Evolutionary conservation across 495 filamentous ascomycete genomes (phyloP).

Genomic region (Clohesyomyces aquaticus): DNA sequence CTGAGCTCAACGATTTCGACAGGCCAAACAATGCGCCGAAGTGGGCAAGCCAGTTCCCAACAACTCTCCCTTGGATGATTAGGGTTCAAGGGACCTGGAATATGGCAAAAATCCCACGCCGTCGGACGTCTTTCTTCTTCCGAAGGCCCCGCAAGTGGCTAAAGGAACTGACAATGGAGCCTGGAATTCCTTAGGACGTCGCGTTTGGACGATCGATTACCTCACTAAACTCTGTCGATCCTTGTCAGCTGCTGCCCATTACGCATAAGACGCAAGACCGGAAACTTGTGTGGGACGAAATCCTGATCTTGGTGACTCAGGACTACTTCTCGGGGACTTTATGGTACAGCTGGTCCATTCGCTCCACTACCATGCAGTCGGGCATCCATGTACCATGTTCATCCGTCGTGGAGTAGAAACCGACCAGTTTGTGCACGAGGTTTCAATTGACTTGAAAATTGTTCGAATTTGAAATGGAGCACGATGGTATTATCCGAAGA

Average conservation of each 20-base stretch:
- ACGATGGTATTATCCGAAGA: no score
- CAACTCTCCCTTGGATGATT: background rate
- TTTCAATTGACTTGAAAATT: no score
- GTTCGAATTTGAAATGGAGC: no score
- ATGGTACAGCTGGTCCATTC: no score
- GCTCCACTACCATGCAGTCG: no score
- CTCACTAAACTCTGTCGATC: background rate
- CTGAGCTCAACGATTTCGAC: conserved; percentile 14
- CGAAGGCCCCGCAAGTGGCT: background rate
- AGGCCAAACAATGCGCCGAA: background rate
- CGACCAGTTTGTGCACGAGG: no score
- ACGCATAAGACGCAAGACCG: background rate
- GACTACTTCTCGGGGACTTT: no score
- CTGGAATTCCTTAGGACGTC: background rate
- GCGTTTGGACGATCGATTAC: background rate
- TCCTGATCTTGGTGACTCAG: no score
- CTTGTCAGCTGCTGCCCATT: background rate
- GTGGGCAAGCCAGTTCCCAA: background rate
- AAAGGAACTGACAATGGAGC: background rate
- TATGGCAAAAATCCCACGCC: background rate
- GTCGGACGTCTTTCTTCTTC: background rate
- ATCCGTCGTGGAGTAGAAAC: no score
- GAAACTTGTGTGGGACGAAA: no score
- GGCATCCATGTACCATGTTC: no score
- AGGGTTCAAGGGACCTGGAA: background rate